Base-by-base conservation (phyloP, 768 basidiomycete species). In the Hericium alpestre region DNA sequence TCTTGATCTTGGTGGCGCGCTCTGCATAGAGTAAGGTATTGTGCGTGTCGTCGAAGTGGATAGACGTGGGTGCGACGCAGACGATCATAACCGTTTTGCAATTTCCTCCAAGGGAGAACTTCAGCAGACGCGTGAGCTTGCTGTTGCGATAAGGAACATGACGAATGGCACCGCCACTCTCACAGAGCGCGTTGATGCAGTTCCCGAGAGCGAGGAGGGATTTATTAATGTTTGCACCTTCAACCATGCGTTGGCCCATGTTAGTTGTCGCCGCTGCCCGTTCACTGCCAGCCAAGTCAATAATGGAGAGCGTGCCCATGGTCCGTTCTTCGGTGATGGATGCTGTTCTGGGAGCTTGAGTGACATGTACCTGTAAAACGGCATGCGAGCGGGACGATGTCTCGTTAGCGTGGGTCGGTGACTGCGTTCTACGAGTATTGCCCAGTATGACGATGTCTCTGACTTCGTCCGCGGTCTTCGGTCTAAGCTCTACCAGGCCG, bases 41-140 rank as follows among this genome's bases (percentile, higher is more conserved):
- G 69, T 96, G 93, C 37, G 96, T 98, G 69, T 99, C 96, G 66
- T 98, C 96, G 69, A 97, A 96, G 72, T 99, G 93, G 39, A 81
- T 81, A 39, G 93, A 93, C 4, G 93, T 93, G 1, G 96, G 96
- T 0, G 93, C 93, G 50, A 99, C 78, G 68, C 96, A 98, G 59
- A 98, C 95, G 61, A 97, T 92, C 96, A 98, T 99, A 67, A 96
- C 93, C 1, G 96, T 99, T 73, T 95, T 92, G 80, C 96, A 99
- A 70, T 98, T 98, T 6, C 96, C 96, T 1, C 95, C 95, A 51
- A 98, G 81, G 1, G 95, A 94, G 75, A 97, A 97, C 71, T 97
- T 98, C 67, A 98, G 86, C 48, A 98, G 73, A 46, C 96, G 89
- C 0, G 96, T 99, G 61, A 99, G 87, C 72, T 99, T 99, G 77